phyloP scores from a whole-genome alignment of 495 filamentous ascomycete genomes.

The Evernia prunastri region DNA sequence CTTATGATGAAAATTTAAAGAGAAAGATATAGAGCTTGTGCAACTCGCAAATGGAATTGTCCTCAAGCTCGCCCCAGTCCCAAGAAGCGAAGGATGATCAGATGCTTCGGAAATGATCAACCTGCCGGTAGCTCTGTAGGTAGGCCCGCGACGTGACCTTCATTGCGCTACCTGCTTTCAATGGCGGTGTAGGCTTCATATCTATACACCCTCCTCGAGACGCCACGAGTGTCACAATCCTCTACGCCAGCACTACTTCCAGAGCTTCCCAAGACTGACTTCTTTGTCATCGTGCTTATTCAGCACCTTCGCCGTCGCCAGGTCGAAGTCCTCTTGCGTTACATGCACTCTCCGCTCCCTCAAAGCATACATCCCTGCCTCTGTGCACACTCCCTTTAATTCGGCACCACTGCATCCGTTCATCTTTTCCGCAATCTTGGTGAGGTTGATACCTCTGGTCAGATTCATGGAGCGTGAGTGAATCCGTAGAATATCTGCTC shows the following conservation, averaged over 20 bases:
- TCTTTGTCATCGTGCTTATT: slow-evolving; percentile 99
- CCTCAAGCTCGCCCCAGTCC: not conserved
- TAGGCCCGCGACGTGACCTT: not conserved
- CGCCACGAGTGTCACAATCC: not conserved
- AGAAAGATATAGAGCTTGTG: not conserved
- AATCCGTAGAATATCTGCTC: slow-evolving; percentile 96
- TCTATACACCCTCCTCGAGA: not conserved
- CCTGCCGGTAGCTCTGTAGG: not conserved
- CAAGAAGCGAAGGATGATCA: not conserved
- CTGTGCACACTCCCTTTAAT: slow-evolving; percentile 93
- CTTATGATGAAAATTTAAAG: not conserved
- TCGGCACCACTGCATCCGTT: slow-evolving; percentile 97
- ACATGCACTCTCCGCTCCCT: slow-evolving; percentile 94
- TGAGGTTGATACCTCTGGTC: slow-evolving; percentile 93
- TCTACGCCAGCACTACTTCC: slow-evolving; percentile 59
- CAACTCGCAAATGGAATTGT: not conserved
- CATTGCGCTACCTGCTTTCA: not conserved
- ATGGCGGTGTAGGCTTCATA: not conserved
- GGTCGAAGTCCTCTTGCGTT: slow-evolving; percentile 98
- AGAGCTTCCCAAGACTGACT: slow-evolving; percentile 79
- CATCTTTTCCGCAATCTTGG: slow-evolving; percentile 99
- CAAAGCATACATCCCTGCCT: slow-evolving; percentile 95
- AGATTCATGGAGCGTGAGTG: slow-evolving; percentile 97
- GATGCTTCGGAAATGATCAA: not conserved
- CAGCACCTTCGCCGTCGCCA: slow-evolving; percentile 97